A percentile compares a stretch with the other conserved stretches of the same genome.
phyloP scores from a whole-genome alignment of 768 basidiomycete genomes.

The Serendipita vermifera region DNA sequence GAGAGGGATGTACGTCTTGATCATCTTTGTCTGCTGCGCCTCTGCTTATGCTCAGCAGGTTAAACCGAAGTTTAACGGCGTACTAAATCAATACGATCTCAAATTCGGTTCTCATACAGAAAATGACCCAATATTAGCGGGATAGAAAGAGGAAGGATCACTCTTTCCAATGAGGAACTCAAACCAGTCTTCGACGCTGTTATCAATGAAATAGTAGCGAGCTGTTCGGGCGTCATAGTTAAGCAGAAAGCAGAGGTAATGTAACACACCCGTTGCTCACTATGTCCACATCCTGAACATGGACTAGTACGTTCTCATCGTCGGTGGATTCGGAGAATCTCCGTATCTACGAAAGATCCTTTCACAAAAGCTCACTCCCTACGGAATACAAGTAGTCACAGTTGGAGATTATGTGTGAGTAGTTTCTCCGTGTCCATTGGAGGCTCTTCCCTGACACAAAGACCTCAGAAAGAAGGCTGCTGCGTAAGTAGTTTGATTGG shows the following conservation, averaged over 20 bases:
- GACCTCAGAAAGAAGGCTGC: constrained; percentile 5
- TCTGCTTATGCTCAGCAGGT: not conserved
- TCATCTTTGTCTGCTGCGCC: too few relatives aligned
- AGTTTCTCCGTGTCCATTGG: not conserved
- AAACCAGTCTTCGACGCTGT: not conserved
- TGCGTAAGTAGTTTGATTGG: too few relatives aligned
- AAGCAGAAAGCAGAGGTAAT: not conserved
- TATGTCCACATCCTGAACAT: not conserved
- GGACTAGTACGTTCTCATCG: constrained; percentile 1
- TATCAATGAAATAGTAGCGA: not conserved
- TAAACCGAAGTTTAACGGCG: too few relatives aligned
- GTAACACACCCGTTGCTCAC: not conserved
- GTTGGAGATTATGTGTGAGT: constrained; percentile 3
- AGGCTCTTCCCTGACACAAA: not conserved
- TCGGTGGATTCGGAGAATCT: constrained; percentile 11
- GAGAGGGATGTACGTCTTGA: not conserved
- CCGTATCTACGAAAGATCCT: not conserved
- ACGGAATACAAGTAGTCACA: not conserved
- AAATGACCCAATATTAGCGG: not conserved
- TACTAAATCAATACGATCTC: not conserved
- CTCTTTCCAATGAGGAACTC: not conserved
- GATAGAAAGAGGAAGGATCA: not conserved
- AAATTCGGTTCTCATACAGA: not conserved
- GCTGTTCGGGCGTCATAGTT: not conserved
- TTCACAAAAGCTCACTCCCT: not conserved